Conservation (phyloP, 2,329 filamentous ascomycete genomes). For the Botrytis squamosa region DNA sequence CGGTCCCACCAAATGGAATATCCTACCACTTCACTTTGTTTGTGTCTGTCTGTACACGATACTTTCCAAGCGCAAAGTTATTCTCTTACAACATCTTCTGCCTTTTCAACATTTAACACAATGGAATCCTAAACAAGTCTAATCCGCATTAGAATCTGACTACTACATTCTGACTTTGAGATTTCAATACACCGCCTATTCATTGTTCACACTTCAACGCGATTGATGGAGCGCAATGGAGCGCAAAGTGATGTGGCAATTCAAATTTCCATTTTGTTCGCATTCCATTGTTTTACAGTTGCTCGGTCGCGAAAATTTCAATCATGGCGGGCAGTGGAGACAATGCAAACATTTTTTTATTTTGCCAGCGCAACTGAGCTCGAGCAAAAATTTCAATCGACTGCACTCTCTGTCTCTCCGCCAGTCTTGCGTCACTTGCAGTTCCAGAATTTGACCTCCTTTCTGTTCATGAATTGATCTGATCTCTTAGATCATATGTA, state of each 20-base stretch:
- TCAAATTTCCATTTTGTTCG: not conserved
- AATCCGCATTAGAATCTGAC: not conserved
- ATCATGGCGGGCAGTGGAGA: not conserved
- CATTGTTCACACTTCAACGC: not conserved
- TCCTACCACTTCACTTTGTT: not conserved
- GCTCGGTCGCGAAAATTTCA: not conserved
- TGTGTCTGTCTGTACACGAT: not conserved
- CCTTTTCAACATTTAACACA: not conserved
- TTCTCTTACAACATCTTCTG: not conserved
- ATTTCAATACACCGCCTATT: not conserved
- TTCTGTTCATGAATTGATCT: not conserved
- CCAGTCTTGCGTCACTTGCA: not conserved
- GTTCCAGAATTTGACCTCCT: not conserved
- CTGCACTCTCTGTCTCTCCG: not conserved
- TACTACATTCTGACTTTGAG: not conserved
- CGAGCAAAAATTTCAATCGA: not conserved
- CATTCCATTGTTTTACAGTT: not conserved
- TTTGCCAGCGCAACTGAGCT: constrained; percentile 5
- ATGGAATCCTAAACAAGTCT: not conserved
- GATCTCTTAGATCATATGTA: not conserved
- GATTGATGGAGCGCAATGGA: not conserved
- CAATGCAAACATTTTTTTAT: not conserved
- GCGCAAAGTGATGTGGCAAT: constrained; percentile 6
- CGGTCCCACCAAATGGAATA: not conserved
- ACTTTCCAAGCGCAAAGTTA: not conserved